These are phyloP conservation scores for Penicillium occitanis DNA, from an alignment of 2,329 filamentous ascomycete species.

Conservation along the genomic window DNA sequence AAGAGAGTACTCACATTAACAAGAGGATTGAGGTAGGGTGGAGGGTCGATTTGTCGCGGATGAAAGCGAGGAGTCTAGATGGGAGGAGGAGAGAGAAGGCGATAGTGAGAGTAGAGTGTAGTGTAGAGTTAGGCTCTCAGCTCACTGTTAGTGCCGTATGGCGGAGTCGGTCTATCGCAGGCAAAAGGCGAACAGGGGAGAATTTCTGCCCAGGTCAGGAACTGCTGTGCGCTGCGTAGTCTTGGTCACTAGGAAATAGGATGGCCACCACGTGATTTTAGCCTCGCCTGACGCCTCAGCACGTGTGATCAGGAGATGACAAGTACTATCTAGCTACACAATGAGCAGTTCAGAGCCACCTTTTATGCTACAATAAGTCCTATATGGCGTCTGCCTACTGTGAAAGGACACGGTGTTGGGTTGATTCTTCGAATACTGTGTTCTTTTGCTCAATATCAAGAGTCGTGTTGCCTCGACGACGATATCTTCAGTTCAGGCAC, in stretches of 20 bases:
- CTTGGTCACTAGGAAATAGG: conserved; percentile 33
- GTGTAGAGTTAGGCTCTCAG: conserved; percentile 18
- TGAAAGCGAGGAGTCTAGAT: conserved; percentile 12
- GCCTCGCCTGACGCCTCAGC: conserved; percentile 11
- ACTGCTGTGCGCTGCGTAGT: conserved; percentile 41
- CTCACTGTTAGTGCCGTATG: neutral
- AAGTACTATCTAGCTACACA: neutral
- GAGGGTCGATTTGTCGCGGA: conserved; percentile 2
- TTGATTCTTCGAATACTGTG: neutral
- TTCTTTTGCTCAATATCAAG: conserved; percentile 3
- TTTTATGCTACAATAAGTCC: conserved; percentile 1
- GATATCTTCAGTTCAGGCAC: neutral
- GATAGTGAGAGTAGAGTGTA: conserved; percentile 15
- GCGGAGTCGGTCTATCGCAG: conserved; percentile 9
- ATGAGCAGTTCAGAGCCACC: neutral
- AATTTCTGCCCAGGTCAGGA: conserved; percentile 38
- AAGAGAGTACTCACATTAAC: conserved; percentile 17
- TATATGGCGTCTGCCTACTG: neutral
- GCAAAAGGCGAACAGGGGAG: conserved; percentile 11
- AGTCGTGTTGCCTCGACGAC: conserved; percentile 7
- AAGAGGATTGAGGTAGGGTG: conserved; percentile 9
- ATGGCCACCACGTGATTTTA: conserved; percentile 16
- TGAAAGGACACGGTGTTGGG: conserved; percentile 36
- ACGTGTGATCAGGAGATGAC: conserved; percentile 5
- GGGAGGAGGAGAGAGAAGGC: conserved; percentile 22